Conservation (phyloP, 1,139 yeast species). For the Taphrina deformans region DNA sequence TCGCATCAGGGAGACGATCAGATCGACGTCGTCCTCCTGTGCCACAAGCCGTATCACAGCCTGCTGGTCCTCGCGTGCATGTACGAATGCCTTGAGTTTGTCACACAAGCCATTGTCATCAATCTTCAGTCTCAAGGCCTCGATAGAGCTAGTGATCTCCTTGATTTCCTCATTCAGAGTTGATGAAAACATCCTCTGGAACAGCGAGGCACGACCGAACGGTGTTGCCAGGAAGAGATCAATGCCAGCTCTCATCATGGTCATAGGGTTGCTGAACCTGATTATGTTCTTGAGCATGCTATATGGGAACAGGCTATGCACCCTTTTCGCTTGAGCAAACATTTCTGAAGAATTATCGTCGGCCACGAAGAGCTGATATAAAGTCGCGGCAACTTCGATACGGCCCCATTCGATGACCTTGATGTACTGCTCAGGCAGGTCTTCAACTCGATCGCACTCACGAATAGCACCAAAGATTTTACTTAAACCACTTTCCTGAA, state of each 20-base stretch:
- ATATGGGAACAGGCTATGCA: constrained; percentile 78
- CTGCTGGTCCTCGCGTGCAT: constrained; percentile 38
- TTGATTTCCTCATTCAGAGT: constrained; percentile 76
- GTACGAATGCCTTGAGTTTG: constrained; percentile 43
- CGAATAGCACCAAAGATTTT: constrained; percentile 66
- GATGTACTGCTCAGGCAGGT: constrained; percentile 66
- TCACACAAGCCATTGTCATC: constrained; percentile 43
- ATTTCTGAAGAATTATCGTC: constrained; percentile 76
- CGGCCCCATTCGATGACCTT: constrained; percentile 79
- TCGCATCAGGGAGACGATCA: constrained; percentile 42
- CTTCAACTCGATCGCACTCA: constrained; percentile 53
- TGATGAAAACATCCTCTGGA: constrained; percentile 71
- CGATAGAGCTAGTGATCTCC: constrained; percentile 60
- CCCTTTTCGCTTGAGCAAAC: constrained; percentile 62
- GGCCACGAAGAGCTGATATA: constrained; percentile 75
- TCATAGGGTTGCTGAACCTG: constrained; percentile 80
- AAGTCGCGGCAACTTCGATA: constrained; percentile 77
- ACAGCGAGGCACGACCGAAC: constrained; percentile 65
- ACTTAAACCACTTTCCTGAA: constrained; percentile 54
- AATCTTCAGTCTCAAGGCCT: constrained; percentile 51
- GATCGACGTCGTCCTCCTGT: constrained; percentile 40
- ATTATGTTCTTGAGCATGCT: constrained; percentile 69
- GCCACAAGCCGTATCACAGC: constrained; percentile 42
- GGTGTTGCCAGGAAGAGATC: constrained; percentile 80
- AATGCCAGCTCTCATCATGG: constrained; percentile 71